A percentile compares a stretch with the other conserved stretches of the same genome.
phyloP scores from a whole-genome alignment of 2,329 filamentous ascomycete genomes.

The Nothopassalora personata region DNA sequence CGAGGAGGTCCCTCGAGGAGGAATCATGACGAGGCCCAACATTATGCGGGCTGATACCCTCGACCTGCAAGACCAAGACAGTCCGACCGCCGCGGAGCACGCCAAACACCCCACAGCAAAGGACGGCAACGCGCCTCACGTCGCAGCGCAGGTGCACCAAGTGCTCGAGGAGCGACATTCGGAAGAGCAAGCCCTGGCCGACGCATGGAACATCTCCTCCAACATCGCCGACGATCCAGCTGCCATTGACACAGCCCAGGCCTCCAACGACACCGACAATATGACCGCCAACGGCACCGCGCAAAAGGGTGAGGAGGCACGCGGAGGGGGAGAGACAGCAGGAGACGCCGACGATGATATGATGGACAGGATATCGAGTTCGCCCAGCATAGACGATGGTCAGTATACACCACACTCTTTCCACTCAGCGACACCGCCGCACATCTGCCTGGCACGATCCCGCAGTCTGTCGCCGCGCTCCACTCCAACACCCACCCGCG shows the following conservation, averaged over 20 bases:
- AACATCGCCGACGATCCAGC: conserved; percentile 41
- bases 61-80: conserved; percentile 80
- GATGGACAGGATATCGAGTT: conserved; percentile 98
- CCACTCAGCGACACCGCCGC: conserved; percentile 8
- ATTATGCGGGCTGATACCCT: conserved; percentile 66
- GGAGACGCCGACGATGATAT: conserved; percentile 62
- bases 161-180: conserved; percentile 67
- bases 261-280: conserved; percentile 45
- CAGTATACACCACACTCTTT: conserved; percentile 53
- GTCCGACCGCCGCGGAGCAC: conserved; percentile 82
- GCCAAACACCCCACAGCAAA: conserved; percentile 51
- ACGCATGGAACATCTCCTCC: conserved; percentile 43
- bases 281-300: conserved; percentile 21
- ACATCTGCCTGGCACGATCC: conserved; percentile 37
- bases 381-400: conserved; percentile 99
- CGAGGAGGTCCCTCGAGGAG: neutral
- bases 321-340: conserved; percentile 33
- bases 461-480: conserved; percentile 39
- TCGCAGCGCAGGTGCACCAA: conserved; percentile 76
- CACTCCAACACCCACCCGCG: conserved; percentile 23
- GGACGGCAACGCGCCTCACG: conserved; percentile 65
- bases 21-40: conserved; percentile 21
- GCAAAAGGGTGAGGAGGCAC: conserved; percentile 26
- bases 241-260: conserved; percentile 47
- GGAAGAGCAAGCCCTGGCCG: conserved; percentile 64